These are phyloP conservation scores for Dactylellina leptospora DNA, from an alignment of 2,329 filamentous ascomycete genomes.

Conservation along the genomic window DNA sequence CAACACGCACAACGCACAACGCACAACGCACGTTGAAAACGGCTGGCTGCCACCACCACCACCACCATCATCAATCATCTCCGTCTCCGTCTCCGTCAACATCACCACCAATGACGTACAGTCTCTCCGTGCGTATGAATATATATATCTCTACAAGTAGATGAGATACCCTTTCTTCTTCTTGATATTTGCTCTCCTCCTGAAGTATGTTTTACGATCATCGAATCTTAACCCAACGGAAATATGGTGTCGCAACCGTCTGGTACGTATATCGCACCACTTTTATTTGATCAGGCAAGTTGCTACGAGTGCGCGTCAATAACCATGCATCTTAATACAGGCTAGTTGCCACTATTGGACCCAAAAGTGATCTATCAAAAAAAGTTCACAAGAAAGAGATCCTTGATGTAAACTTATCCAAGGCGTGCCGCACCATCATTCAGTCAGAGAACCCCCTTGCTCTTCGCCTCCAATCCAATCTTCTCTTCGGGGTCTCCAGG, in stretches of 20 bases:
- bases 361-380: conserved; percentile 71
- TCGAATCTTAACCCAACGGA: conserved; percentile 76
- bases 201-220: conserved; percentile 58
- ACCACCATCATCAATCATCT: too few species aligned
- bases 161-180: background rate
- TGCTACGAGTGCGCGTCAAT: background rate
- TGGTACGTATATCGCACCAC: conserved; percentile 70
- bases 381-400: conserved; percentile 87
- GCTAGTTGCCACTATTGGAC: conserved; percentile 88
- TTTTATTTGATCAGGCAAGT: background rate
- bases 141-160: background rate
- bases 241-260: conserved; percentile 92
- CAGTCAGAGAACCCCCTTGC: conserved; percentile 87
- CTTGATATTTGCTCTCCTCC: too few species aligned
- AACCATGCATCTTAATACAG: conserved; percentile 63
- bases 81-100: too few species aligned
- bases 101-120: too few species aligned
- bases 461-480: conserved; percentile 84
- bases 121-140: too few species aligned
- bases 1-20: conserved; percentile 1
- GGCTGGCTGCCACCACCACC: too few species aligned
- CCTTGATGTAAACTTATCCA: conserved; percentile 83
- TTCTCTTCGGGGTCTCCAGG: conserved; percentile 67
- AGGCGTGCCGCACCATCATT: conserved; percentile 88
- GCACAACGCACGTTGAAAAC: background rate